Percentiles rank a stretch among this genome's conserved stretches.
Conservation (phyloP, 371 early-diverging fungal species). For the Haplosporangium sp. region DNA sequence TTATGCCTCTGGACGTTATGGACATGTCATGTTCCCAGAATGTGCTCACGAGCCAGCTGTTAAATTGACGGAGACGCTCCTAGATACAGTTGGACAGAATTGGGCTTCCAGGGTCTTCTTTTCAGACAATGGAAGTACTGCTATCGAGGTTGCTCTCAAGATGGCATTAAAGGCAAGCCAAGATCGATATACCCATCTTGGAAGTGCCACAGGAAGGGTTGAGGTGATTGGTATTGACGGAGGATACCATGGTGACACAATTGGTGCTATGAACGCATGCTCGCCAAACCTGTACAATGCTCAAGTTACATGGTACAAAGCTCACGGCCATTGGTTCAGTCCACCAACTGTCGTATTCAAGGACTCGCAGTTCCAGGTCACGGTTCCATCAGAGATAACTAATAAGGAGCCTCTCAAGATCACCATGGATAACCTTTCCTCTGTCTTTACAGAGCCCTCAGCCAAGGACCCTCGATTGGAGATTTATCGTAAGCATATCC, state of each 20-base stretch:
- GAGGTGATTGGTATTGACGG: conserved; percentile 81
- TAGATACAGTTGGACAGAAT: conserved; percentile 67
- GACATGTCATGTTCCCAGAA: conserved; percentile 89
- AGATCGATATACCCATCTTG: conserved; percentile 59
- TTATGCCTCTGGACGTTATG: conserved; percentile 82
- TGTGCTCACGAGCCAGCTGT: conserved; percentile 80
- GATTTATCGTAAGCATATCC: conserved; percentile 66
- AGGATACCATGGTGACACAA: conserved; percentile 89
- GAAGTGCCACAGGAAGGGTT: conserved; percentile 57
- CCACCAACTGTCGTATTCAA: conserved; percentile 78
- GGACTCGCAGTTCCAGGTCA: conserved; percentile 66
- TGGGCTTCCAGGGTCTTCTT: conserved; percentile 86
- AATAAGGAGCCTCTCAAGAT: conserved; percentile 24
- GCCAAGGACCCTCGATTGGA: conserved; percentile 51
- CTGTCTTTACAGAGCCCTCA: conserved; percentile 25
- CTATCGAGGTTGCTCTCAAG: conserved; percentile 86
- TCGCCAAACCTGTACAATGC: conserved; percentile 82
- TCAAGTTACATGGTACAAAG: conserved; percentile 82
- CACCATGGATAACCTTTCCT: conserved; percentile 38
- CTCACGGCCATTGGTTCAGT: conserved; percentile 80
- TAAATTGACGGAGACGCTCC: conserved; percentile 70
- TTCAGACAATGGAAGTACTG: conserved; percentile 86
- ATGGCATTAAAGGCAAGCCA: conserved; percentile 73
- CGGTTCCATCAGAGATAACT: conserved; percentile 56
- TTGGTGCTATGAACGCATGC: conserved; percentile 88